phyloP scores from a whole-genome alignment of 2,329 filamentous ascomycete genomes.

The Stagonosporopsis vannaccii region DNA sequence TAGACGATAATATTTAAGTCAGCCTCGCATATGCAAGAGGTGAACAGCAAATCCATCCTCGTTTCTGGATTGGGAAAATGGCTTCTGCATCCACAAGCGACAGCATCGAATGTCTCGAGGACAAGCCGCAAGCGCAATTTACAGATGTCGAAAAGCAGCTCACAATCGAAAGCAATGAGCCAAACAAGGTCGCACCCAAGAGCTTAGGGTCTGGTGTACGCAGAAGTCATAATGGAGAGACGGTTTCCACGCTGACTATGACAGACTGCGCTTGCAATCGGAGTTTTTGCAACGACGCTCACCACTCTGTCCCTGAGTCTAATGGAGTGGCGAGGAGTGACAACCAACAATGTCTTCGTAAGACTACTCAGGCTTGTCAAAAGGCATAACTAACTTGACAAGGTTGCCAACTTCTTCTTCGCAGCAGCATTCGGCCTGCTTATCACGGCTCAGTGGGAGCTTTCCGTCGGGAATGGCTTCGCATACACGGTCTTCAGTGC shows the following conservation, averaged over 20 bases:
- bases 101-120: slow-evolving; percentile 12
- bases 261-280: slow-evolving; percentile 60
- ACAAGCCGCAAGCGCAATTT: slow-evolving; percentile 10
- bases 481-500: slow-evolving; percentile 63
- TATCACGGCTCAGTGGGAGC: slow-evolving; percentile 64
- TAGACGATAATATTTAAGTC: not conserved
- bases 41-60: too few relatives aligned
- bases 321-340: slow-evolving; percentile 63
- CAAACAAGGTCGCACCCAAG: slow-evolving; percentile 10
- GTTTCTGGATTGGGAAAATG: slow-evolving; percentile 16
- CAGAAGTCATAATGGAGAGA: slow-evolving; percentile 31
- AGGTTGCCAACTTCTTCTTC: slow-evolving; percentile 63
- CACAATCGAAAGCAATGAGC: slow-evolving; percentile 6
- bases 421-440: slow-evolving; percentile 60
- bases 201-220: slow-evolving; percentile 25
- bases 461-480: slow-evolving; percentile 61
- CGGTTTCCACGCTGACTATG: slow-evolving; percentile 29
- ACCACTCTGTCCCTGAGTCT: slow-evolving; percentile 62
- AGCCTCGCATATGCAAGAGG: not conserved
- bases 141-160: slow-evolving; percentile 28
- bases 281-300: slow-evolving; percentile 63
- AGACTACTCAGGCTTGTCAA: not conserved
- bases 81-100: slow-evolving; percentile 9
- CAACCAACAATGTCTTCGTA: slow-evolving; percentile 58
- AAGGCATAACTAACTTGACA: not conserved